Evolutionary conservation across 2,329 filamentous ascomycete species (phyloP).

Genomic region (Myrmaecium sp.): DNA sequence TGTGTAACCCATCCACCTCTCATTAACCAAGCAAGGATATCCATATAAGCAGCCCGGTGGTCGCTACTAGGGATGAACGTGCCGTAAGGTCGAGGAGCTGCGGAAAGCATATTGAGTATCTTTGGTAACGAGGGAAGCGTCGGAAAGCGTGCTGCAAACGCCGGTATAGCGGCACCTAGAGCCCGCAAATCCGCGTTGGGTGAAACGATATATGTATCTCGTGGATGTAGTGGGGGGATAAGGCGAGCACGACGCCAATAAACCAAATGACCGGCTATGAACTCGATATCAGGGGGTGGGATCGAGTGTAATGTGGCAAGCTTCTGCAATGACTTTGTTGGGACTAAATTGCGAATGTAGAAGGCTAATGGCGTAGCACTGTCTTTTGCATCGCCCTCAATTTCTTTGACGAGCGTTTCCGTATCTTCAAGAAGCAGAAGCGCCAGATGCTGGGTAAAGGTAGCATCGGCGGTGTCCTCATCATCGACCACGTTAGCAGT

Average conservation of each 20-base stretch:
- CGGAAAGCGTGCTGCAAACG: conserved; percentile 66
- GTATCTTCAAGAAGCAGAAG: conserved; percentile 74
- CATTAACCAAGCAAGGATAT: conserved; percentile 86
- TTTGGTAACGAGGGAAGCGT: conserved; percentile 68
- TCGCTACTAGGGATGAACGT: conserved; percentile 72
- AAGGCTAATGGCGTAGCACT: conserved; percentile 64
- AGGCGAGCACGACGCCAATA: conserved; percentile 90
- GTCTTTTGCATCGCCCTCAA: conserved; percentile 54
- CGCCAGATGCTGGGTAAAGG: conserved; percentile 71
- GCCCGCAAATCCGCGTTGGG: conserved; percentile 69
- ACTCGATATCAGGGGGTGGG: conserved; percentile 62
- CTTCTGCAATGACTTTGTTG: conserved; percentile 52
- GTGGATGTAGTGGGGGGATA: conserved; percentile 74
- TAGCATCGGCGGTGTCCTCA: conserved; percentile 46
- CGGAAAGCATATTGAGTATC: conserved; percentile 68
- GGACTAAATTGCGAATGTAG: conserved; percentile 41
- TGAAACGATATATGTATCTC: conserved; percentile 81
- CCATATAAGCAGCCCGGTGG: conserved; percentile 73
- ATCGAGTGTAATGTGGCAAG: conserved; percentile 56
- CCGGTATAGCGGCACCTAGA: conserved; percentile 49
- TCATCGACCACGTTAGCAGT: conserved; percentile 62
- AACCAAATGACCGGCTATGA: conserved; percentile 81
- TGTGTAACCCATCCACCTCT: conserved; percentile 88
- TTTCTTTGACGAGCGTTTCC: conserved; percentile 54
- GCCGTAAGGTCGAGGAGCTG: conserved; percentile 63